Evolutionary conservation across 345 rosid genomes (phyloP).

Genomic region (Alliaria petiolata): DNA sequence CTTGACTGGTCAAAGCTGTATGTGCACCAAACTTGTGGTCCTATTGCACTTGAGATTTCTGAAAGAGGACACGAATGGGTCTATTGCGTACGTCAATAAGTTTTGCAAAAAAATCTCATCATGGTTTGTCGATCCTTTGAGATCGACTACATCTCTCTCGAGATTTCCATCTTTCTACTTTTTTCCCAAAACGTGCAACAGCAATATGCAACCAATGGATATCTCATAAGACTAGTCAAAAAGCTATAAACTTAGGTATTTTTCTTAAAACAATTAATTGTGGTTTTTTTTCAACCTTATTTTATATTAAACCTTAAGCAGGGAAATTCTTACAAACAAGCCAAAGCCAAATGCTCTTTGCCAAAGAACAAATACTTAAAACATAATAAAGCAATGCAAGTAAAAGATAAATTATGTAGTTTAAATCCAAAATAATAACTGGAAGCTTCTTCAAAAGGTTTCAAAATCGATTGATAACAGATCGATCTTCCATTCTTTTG

Average conservation of each 20-base stretch:
- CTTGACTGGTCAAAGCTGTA: constrained; percentile 31
- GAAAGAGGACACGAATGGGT: constrained; percentile 26
- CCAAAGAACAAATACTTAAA: too few species aligned
- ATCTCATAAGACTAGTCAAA: constrained; percentile 25
- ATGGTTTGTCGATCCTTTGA: constrained; percentile 16
- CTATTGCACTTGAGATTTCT: constrained; percentile 24
- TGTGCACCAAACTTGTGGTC: constrained; percentile 34
- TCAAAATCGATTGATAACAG: too few species aligned
- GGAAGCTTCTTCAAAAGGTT: too few species aligned
- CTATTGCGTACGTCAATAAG: constrained; percentile 14
- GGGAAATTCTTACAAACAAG: too few species aligned
- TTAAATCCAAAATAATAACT: too few species aligned
- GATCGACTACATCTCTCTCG: background rate
- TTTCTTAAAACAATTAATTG: background rate
- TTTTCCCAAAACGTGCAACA: constrained; percentile 3
- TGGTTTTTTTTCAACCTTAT: too few species aligned
- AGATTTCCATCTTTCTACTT: background rate
- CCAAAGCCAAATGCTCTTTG: too few species aligned
- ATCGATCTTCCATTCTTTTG: too few species aligned
- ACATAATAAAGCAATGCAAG: too few species aligned
- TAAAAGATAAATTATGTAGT: too few species aligned
- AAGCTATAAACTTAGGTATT: background rate
- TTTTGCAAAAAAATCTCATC: background rate
- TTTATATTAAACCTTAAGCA: too few species aligned
- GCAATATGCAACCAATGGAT: background rate